phyloP scores from a whole-genome alignment of 2,329 filamentous ascomycete genomes.

The Aspergillus sp. region DNA sequence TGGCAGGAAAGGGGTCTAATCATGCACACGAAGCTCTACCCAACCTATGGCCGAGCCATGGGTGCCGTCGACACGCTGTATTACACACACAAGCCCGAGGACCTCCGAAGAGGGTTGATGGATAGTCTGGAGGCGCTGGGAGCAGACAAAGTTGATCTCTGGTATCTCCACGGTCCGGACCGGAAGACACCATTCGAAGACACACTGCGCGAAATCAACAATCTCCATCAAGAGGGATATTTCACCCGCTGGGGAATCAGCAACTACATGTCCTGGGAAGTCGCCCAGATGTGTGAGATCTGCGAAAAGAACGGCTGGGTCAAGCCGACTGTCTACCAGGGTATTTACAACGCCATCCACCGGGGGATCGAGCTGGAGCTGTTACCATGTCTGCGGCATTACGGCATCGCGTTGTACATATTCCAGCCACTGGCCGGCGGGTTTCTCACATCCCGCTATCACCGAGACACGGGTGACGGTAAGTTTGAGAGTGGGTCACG shows the following conservation, averaged over 20 bases:
- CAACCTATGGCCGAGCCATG: conserved; percentile 20
- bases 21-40: conserved; percentile 46
- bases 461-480: conserved; percentile 20
- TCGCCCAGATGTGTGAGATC: conserved; percentile 47
- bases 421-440: conserved; percentile 48
- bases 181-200: conserved; percentile 45
- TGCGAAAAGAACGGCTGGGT: conserved; percentile 42
- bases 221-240: conserved; percentile 44
- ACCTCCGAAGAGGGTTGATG: conserved; percentile 32
- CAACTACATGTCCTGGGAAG: conserved; percentile 49
- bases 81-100: conserved; percentile 28
- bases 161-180: conserved; percentile 53
- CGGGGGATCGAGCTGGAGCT: conserved; percentile 42
- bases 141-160: conserved; percentile 44
- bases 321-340: conserved; percentile 47
- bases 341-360: conserved; percentile 41
- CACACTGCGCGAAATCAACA: conserved; percentile 48
- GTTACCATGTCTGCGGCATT: conserved; percentile 42
- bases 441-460: conserved; percentile 43
- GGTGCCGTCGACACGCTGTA: conserved; percentile 14
- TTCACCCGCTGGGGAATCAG: conserved; percentile 47
- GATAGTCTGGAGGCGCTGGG: conserved; percentile 40
- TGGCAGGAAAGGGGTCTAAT: conserved; percentile 39
- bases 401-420: conserved; percentile 42
- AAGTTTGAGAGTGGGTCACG: conserved; percentile 5